These are phyloP conservation scores for Phytophthora agathidicida DNA, from an alignment of 352 stramenopile genomes.

Conservation along the genomic window DNA sequence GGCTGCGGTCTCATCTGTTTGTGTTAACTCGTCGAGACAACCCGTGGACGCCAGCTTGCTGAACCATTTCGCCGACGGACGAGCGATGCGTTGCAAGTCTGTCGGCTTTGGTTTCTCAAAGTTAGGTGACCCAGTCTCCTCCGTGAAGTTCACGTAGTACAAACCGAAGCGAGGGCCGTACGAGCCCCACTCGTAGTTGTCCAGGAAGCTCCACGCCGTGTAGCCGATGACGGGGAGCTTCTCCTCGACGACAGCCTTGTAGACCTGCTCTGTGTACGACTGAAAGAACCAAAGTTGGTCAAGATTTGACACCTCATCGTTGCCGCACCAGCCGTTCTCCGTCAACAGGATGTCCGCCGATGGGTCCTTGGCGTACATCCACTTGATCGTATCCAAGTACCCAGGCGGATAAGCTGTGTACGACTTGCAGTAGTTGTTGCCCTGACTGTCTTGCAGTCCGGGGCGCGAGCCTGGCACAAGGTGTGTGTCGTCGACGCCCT, in stretches of 20 bases:
- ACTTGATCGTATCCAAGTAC: conserved; percentile 47
- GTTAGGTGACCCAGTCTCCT: conserved; percentile 11
- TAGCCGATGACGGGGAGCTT: conserved; percentile 76
- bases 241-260: conserved; percentile 26
- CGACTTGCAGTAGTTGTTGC: conserved; percentile 39
- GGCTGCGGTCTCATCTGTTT: not conserved
- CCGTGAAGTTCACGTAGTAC: conserved; percentile 44
- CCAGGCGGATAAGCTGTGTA: conserved; percentile 35
- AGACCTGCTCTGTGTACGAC: conserved; percentile 43
- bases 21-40: conserved; percentile 18
- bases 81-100: conserved; percentile 24
- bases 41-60: conserved; percentile 30
- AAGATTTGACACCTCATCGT: conserved; percentile 25
- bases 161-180: conserved; percentile 55
- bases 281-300: conserved; percentile 60
- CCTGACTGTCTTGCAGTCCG: conserved; percentile 29
- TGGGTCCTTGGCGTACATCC: conserved; percentile 41
- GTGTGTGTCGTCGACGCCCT: conserved; percentile 41
- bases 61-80: conserved; percentile 33
- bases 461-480: conserved; percentile 58
- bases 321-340: conserved; percentile 38
- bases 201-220: conserved; percentile 93
- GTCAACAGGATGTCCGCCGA: conserved; percentile 29
- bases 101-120: not conserved
- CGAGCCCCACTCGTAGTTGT: conserved; percentile 95